phyloP scores from a whole-genome alignment of 2,329 filamentous ascomycete genomes.

The Claviceps lovelessii region DNA sequence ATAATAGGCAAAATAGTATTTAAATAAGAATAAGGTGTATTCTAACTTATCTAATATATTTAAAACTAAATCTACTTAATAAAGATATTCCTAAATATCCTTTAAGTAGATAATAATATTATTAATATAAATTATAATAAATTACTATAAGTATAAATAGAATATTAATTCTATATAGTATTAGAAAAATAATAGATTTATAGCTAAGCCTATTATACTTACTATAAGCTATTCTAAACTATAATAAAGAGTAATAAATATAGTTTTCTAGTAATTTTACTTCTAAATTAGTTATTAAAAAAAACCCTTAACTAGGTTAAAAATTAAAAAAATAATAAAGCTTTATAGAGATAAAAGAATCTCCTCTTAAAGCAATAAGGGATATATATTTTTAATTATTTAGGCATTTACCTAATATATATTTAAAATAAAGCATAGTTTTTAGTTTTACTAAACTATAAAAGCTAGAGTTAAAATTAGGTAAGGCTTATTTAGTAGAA shows the following conservation, averaged over 20 bases:
- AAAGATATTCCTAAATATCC: background rate
- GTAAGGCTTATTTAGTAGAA: too few species aligned
- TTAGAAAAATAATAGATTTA: background rate
- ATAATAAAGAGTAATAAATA: background rate
- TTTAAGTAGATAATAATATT: background rate
- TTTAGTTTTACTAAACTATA: background rate
- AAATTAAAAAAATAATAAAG: background rate
- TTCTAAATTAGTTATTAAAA: background rate
- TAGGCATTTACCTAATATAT: background rate
- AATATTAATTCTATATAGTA: background rate
- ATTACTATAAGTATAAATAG: background rate
- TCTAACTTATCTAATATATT: background rate
- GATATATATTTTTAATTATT: background rate
- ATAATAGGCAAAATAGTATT: too few species aligned
- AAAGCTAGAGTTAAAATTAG: too few species aligned
- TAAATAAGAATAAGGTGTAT: background rate
- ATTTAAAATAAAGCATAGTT: background rate
- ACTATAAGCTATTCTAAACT: background rate
- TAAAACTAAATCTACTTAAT: background rate
- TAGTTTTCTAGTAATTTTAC: background rate
- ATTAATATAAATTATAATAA: background rate
- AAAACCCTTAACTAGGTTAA: background rate
- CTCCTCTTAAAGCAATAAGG: background rate
- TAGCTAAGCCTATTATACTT: background rate
- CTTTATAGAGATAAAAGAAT: background rate